Evolutionary conservation across 2,329 filamentous ascomycete genomes (phyloP).

Genomic region (Penicillium sp.): DNA sequence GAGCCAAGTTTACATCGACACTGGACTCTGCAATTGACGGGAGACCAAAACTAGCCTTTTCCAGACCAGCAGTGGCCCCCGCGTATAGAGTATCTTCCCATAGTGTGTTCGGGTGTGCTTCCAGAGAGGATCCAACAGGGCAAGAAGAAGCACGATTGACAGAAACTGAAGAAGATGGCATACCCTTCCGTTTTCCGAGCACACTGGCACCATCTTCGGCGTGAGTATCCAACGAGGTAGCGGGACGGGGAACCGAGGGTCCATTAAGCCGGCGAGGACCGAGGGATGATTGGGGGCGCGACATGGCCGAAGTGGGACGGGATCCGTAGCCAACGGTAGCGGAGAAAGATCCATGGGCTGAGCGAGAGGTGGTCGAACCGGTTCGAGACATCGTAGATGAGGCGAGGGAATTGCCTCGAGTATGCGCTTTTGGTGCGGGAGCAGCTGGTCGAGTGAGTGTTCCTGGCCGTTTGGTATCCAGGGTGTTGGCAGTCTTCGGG

Average conservation of each 20-base stretch:
- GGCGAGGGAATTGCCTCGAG: constrained; percentile 36
- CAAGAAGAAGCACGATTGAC: constrained; percentile 16
- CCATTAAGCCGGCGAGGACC: constrained; percentile 50
- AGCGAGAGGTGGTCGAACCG: constrained; percentile 45
- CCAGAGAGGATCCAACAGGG: constrained; percentile 11
- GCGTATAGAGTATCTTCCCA: too few relatives aligned
- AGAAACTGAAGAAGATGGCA: constrained; percentile 37
- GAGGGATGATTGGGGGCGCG: constrained; percentile 54
- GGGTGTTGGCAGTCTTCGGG: constrained; percentile 50
- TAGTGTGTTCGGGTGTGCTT: neutral
- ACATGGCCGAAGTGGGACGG: constrained; percentile 47
- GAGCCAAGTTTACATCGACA: too few relatives aligned
- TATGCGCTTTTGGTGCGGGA: constrained; percentile 45
- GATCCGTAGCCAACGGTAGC: constrained; percentile 56
- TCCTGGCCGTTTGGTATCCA: constrained; percentile 39
- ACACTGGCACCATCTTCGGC: constrained; percentile 38
- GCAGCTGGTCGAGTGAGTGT: constrained; percentile 31
- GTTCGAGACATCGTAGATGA: constrained; percentile 39
- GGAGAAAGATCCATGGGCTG: constrained; percentile 52
- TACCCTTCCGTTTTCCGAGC: constrained; percentile 54
- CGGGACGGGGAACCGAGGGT: constrained; percentile 41
- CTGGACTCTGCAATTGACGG: too few relatives aligned
- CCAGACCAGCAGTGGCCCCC: too few relatives aligned
- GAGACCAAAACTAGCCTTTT: too few relatives aligned
- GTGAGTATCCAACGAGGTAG: constrained; percentile 44